Evolutionary conservation across 371 early-diverging fungal genomes (phyloP).

Genomic region (Thermomucor indicae-seudaticae): DNA sequence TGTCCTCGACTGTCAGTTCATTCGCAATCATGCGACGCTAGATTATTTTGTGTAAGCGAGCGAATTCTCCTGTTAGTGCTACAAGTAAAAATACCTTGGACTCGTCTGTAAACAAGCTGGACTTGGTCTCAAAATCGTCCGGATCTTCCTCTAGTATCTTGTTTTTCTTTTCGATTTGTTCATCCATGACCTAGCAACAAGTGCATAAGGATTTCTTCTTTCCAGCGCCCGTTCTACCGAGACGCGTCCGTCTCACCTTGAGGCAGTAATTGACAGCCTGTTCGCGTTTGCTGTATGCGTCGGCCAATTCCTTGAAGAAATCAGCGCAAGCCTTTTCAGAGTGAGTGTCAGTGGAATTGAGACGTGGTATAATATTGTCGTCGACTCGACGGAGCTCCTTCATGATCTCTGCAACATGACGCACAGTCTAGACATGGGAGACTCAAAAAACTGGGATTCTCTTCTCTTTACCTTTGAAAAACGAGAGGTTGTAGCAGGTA

Average conservation of each 20-base stretch:
- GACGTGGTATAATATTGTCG: conserved; percentile 74
- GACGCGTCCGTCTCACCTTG: conserved; percentile 35
- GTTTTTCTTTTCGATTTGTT: conserved; percentile 51
- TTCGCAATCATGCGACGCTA: conserved; percentile 70
- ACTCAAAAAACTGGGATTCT: background rate
- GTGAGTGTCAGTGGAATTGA: conserved; percentile 71
- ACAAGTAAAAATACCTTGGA: conserved; percentile 45
- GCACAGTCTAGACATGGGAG: too few species aligned
- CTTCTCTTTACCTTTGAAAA: conserved; percentile 57
- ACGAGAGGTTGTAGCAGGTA: conserved; percentile 64
- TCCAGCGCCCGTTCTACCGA: too few species aligned
- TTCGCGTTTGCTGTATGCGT: conserved; percentile 66
- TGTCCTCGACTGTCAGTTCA: conserved; percentile 68
- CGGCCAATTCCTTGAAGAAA: conserved; percentile 64
- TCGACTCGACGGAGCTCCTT: conserved; percentile 74
- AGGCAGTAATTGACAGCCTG: conserved; percentile 66
- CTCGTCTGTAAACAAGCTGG: conserved; percentile 55
- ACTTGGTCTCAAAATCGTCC: conserved; percentile 56
- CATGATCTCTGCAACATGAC: conserved; percentile 48
- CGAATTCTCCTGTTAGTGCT: too few species aligned
- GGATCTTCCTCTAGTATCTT: conserved; percentile 58
- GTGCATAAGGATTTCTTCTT: background rate
- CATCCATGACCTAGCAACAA: conserved; percentile 58
- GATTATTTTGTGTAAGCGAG: too few species aligned
- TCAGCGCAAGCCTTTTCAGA: conserved; percentile 60